Base-by-base conservation (phyloP, 805 yeast genomes). In the Candida quercuum region DNA sequence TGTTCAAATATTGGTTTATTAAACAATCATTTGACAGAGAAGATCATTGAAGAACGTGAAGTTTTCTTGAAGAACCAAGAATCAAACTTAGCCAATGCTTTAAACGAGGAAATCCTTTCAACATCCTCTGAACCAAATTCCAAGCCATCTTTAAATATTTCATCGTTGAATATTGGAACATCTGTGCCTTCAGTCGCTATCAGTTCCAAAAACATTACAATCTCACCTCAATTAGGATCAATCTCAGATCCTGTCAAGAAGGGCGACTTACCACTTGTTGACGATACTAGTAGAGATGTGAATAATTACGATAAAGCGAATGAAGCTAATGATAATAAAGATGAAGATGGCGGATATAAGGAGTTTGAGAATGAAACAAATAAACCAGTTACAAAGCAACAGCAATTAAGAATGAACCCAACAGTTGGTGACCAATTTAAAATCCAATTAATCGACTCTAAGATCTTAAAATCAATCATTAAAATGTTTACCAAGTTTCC, bases 1-100 rank as follows among this genome's bases (percentile, higher is more conserved):
- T 93, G 99, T 56, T 87, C 96, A 10, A 93, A 93, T 61, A 93
- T 93, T 95, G 86, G 85, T 3, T 67, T 93, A 21, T 71, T 93
- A 40, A 93, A 91, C 58, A 89, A 89, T 42, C 76, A 74, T 24
- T 68, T 72, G 27, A 89, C 89, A 36, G 80, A 86, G 53, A 66
- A 67, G 32, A 71, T 87, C 24, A 75, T 88, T 19, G 58, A 64
- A 25, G 81, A 83, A 42, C 74, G 97, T 31, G 96, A 91, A 49
- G 59, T 57, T 9, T 75, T 79, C 41, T 69, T 96, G 28, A 60
- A 35, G 36, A 49, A 48, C 18, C 54, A 51, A 28, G 47, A 57
- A 11, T 35, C 53, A 16, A 45, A 48, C 27, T 36, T 51, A 26
- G 49, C 58, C 18, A 47, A 35, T 35, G 59, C 59, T 5, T 38